Evolutionary conservation across 495 filamentous ascomycete genomes (phyloP), one percentile per base, ranked within the genome.

Genomic region (Umbilicaria muhlenbergii): DNA sequence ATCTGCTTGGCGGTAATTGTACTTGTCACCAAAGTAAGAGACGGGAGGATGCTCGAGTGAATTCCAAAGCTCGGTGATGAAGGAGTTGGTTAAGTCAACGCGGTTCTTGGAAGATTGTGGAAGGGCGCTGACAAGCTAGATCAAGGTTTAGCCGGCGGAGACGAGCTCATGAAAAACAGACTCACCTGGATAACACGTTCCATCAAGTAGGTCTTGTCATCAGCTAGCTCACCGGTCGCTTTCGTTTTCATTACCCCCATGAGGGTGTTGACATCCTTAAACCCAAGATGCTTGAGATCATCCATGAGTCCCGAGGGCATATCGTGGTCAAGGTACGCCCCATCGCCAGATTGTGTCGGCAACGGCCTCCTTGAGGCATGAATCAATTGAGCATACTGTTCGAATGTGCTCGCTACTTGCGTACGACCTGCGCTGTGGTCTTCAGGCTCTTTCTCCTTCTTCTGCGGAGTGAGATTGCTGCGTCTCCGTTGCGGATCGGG

Each of bases 201-300:
- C 80, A 86, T 86, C 45, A 81, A 61, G 64, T 80, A 78, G 15
- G 80, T 85, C 65, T 86, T 88, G 58, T 91, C 84, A 49, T 86
- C 77, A 0, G 63, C 49, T 16, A 75, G 50, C 42, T 77, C 71
- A 14, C 81, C 75, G 14, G 62, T 63, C 16, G 59, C 62, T 55
- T 77, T 73, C 42, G 50, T 64, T 49, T 65, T 61, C 45, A 75
- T 60, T 24, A 76, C 47, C 32, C 71, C 65, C 56, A 66, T 69
- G 42, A 79, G 54, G 5, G 77, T 78, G 34, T 59, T 52, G 38
- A 71, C 46, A 46, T 81, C 75, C 46, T 70, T 67, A 56, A 79
- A 66, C 4, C 72, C 71, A 42, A 91, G 52, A 10, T 66, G 56
- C 51, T 69, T 77, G 34, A 88, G 54, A 50, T 89, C 83, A 37